phyloP scores from a whole-genome alignment of 306 rosid genomes.

The Sphenostylis stenocarpa region DNA sequence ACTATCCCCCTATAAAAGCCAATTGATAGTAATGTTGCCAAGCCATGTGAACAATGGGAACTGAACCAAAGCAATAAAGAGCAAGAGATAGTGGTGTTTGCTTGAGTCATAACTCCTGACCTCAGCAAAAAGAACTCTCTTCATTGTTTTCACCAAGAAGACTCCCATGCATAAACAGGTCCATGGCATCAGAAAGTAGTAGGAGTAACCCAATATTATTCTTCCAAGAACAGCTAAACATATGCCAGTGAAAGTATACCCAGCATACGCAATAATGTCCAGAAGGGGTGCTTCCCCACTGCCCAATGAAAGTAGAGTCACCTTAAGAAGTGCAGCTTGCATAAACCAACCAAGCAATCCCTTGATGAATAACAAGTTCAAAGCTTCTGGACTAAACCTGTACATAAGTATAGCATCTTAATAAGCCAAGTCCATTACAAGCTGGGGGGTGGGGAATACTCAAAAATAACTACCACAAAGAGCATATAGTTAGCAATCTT shows the following conservation, averaged over 20 bases:
- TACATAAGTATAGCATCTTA: constrained; percentile 6
- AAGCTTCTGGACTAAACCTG: constrained; percentile 96
- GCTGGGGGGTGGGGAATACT: not conserved
- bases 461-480: not conserved
- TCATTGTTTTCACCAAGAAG: constrained; percentile 94
- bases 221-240: constrained; percentile 82
- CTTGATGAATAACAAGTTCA: constrained; percentile 90
- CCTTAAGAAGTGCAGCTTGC: constrained; percentile 78
- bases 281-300: constrained; percentile 85
- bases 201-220: constrained; percentile 62
- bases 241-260: constrained; percentile 78
- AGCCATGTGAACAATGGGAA: constrained; percentile 94
- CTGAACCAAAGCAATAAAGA: constrained; percentile 88
- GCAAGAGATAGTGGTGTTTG: constrained; percentile 90
- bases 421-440: constrained; percentile 18
- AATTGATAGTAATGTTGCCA: constrained; percentile 83
- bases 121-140: constrained; percentile 90
- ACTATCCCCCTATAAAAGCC: constrained; percentile 62
- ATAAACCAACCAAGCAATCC: constrained; percentile 91
- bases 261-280: constrained; percentile 85
- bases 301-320: constrained; percentile 73
- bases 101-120: constrained; percentile 88
- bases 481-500: not conserved
- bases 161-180: constrained; percentile 92
- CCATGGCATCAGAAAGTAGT: constrained; percentile 90